Evolutionary conservation across 345 rosid genomes (phyloP), one percentile per base, ranked within the genome.

Genomic region (Hypericum perforatum): DNA sequence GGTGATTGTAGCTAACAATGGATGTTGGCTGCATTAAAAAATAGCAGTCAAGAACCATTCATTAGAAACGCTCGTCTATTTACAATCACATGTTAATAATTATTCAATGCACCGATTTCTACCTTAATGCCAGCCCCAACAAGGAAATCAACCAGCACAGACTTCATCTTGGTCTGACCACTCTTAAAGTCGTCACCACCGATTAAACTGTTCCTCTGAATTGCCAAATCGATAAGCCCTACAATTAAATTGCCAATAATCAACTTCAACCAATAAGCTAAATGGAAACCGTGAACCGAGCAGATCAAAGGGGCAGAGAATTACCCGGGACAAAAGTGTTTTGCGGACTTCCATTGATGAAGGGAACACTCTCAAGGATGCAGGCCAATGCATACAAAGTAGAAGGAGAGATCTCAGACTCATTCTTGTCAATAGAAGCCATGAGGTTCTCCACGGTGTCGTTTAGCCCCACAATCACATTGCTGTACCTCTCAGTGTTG

Each of bases 131-230:
- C 98, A 11, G 98, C 98, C 5, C 97, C 95, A 15, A 92, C 97
- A 63, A 88, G 94, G 70, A 92, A 92, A 78, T 92, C 95, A 12
- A 92, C 96, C 37, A 85, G 74, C 2, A 85, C 94, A 9, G 96
- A 92, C 58, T 88, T 88, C 91, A 92, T 92, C 82, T 92, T 92
- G 64, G 98, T 92, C 75, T 92, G 98, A 56, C 98, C 98, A 72
- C 97, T 92, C 77, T 92, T 92, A 76, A 92, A 92, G 75, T 92
- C 97, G 66, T 92, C 97, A 47, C 97, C 98, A 52, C 98, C 98
- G 29, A 92, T 92, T 70, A 92, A 74, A 54, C 85, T 65, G 78
- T 85, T 85, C 65, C 78, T 78, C 75, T 67, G 66, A 12, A 88
- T 82, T 36, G 97, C 97, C 74, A 92, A 66, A 60, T 92, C 96